A percentile compares a stretch with the other conserved stretches of the same genome.
phyloP scores from a whole-genome alignment of 1,139 yeast genomes.

The Blastobotrys elegans region DNA sequence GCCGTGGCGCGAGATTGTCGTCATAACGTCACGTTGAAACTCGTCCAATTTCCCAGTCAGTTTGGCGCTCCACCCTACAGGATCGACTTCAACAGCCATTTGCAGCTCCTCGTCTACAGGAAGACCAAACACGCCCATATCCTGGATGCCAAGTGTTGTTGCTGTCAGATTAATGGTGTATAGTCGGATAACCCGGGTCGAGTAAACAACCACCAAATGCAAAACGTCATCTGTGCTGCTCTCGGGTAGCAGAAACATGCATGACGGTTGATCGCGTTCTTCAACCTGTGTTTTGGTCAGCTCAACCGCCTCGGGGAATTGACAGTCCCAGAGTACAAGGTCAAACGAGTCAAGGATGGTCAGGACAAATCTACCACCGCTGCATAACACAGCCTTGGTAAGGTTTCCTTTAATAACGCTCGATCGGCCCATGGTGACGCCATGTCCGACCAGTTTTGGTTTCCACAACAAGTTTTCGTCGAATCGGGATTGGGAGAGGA shows the following conservation, averaged over 20 bases:
- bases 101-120: slow-evolving; percentile 35
- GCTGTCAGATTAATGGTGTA: slow-evolving; percentile 17
- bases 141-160: slow-evolving; percentile 1
- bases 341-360: slow-evolving; percentile 39
- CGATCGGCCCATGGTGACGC: slow-evolving; percentile 27
- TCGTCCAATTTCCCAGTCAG: slow-evolving; percentile 36
- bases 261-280: slow-evolving; percentile 31
- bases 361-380: slow-evolving; percentile 47
- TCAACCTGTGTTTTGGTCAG: slow-evolving; percentile 15
- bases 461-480: slow-evolving; percentile 35
- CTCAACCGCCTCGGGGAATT: slow-evolving; percentile 24
- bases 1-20: slow-evolving; percentile 56
- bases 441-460: slow-evolving; percentile 25
- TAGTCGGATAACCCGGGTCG: slow-evolving; percentile 15
- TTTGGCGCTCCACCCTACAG: slow-evolving; percentile 49
- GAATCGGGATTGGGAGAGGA: slow-evolving; percentile 42
- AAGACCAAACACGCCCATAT: slow-evolving; percentile 25
- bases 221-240: slow-evolving; percentile 21
- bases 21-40: slow-evolving; percentile 48
- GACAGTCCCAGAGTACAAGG: slow-evolving; percentile 64
- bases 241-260: slow-evolving; percentile 48
- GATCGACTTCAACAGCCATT: slow-evolving; percentile 59
- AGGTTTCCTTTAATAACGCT: slow-evolving; percentile 38
- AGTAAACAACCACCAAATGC: slow-evolving; percentile 43
- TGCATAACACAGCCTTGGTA: slow-evolving; percentile 48